Evolutionary conservation across 305 asterid genomes (phyloP).

Genomic region (Rubia peregrina): DNA sequence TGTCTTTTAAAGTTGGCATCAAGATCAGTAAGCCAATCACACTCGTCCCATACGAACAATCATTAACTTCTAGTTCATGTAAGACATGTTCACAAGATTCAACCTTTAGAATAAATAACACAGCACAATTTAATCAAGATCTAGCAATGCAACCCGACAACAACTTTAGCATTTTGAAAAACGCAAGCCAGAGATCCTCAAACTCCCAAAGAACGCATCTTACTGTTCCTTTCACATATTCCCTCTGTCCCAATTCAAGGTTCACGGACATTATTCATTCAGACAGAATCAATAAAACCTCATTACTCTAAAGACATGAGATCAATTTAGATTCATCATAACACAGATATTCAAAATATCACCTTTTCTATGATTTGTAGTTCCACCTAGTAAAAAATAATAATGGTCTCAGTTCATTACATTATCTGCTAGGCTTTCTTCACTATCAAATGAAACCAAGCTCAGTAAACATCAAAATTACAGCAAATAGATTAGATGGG

Average conservation of each 20-base stretch:
- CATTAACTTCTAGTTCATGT: not conserved
- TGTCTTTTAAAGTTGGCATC: not conserved
- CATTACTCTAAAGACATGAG: no score
- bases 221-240: not conserved
- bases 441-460: not conserved
- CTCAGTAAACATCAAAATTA: not conserved
- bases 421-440: not conserved
- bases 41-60: not conserved
- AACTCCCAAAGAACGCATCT: not conserved
- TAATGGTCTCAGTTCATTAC: no score
- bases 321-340: no score
- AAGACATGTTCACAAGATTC: not conserved
- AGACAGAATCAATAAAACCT: no score
- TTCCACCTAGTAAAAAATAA: not conserved
- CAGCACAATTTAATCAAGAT: not conserved
- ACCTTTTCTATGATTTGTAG: not conserved
- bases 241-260: not conserved
- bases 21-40: not conserved
- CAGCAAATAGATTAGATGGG: not conserved
- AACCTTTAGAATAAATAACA: not conserved
- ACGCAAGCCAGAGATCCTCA: not conserved
- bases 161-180: not conserved
- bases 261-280: not conserved
- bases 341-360: not conserved
- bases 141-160: not conserved